Conservation (phyloP, 208 protist genomes). For the Angomonas deanei region DNA sequence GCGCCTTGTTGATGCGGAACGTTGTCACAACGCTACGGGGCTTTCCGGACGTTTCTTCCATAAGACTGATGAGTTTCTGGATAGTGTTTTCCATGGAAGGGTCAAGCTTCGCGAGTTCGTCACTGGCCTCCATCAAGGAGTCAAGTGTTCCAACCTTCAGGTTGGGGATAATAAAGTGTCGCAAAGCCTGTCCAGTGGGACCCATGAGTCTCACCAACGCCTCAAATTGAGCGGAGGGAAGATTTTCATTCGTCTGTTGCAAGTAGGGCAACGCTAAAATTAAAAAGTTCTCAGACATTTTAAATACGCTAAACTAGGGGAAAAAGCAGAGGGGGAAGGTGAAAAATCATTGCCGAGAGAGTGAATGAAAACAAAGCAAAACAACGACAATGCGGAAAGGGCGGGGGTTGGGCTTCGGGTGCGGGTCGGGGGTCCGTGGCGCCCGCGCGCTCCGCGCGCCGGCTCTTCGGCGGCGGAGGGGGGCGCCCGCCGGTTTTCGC, state of each 20-base stretch:
- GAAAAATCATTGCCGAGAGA: neutral
- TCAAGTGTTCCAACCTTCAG: constrained; percentile 87
- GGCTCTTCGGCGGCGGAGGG: too few species aligned
- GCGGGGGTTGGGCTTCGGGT: too few species aligned
- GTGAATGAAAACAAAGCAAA: neutral
- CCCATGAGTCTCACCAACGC: constrained; percentile 61
- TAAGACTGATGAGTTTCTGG: constrained; percentile 71
- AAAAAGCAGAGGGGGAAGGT: constrained; percentile 7
- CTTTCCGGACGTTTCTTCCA: constrained; percentile 79
- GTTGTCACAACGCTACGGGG: constrained; percentile 66
- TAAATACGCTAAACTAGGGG: neutral
- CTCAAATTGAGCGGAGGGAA: constrained; percentile 73
- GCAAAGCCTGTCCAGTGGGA: constrained; percentile 54
- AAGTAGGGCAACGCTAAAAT: constrained; percentile 75
- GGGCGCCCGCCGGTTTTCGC: too few species aligned
- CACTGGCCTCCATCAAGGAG: constrained; percentile 85
- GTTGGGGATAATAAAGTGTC: constrained; percentile 71
- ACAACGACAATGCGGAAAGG: neutral
- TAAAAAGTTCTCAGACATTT: constrained; percentile 79
- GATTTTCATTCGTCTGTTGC: constrained; percentile 45
- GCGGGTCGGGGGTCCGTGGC: too few species aligned
- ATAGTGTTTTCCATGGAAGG: constrained; percentile 61
- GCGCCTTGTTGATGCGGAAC: constrained; percentile 80
- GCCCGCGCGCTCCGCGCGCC: too few species aligned
- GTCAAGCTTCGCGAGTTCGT: constrained; percentile 85